phyloP scores from a whole-genome alignment of 2,329 filamentous ascomycete genomes.

The Ophiostoma sp. region DNA sequence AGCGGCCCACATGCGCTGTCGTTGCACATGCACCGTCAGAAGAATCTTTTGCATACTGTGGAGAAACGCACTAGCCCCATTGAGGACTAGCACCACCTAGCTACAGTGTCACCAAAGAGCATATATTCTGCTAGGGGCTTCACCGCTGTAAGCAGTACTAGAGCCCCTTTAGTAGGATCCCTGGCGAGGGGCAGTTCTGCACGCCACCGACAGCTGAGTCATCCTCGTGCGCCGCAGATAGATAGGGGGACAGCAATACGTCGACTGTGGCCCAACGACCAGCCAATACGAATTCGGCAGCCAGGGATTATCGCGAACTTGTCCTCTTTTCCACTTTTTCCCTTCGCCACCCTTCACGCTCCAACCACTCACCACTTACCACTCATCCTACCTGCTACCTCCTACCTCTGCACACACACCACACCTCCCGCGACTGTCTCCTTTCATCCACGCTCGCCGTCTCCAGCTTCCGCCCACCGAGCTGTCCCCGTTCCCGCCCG shows the following conservation, averaged over 20 bases:
- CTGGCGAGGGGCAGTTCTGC: not conserved
- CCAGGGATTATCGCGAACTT: constrained; percentile 25
- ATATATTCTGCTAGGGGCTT: not conserved
- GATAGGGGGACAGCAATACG: constrained; percentile 7
- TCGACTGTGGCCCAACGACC: not conserved
- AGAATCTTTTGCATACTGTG: constrained; percentile 13
- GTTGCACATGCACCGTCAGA: constrained; percentile 10
- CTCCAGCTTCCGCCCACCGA: not conserved
- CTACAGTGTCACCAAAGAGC: not conserved
- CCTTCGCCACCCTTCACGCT: constrained; percentile 12
- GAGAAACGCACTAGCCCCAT: not conserved
- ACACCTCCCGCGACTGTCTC: not conserved
- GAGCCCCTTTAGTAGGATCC: not conserved
- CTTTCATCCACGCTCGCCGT: not conserved
- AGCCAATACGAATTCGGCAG: constrained; percentile 5
- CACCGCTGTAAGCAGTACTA: constrained; percentile 3
- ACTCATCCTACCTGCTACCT: too few species aligned
- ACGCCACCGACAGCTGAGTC: not conserved
- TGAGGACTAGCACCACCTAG: not conserved
- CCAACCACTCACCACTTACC: not conserved
- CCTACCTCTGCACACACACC: not conserved
- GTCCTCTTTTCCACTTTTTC: constrained; percentile 25
- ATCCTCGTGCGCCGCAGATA: not conserved
- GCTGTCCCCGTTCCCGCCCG: not conserved
- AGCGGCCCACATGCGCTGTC: not conserved